A percentile compares a stretch with the other conserved stretches of the same genome.
These are phyloP conservation scores for Aaosphaeria arxii DNA, from an alignment of 2,329 filamentous ascomycete species.

Conservation along the genomic window DNA sequence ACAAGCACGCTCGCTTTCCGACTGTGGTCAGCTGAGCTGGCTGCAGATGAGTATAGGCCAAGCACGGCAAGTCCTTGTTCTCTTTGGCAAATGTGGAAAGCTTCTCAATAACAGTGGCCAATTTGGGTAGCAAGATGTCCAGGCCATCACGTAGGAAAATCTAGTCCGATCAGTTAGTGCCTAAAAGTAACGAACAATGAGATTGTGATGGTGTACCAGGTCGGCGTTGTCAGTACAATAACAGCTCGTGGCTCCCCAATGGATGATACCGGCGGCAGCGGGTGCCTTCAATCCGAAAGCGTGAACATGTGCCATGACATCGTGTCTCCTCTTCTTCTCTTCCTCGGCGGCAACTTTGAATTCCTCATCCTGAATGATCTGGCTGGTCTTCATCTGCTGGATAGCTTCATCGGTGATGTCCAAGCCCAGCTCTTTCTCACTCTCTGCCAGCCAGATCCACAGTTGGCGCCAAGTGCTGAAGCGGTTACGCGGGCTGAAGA, in stretches of 20 bases:
- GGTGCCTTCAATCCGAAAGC: conserved; percentile 72
- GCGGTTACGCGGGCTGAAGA: conserved; percentile 75
- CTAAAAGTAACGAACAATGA: background rate
- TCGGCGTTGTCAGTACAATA: conserved; percentile 74
- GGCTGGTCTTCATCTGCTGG: conserved; percentile 44
- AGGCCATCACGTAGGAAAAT: conserved; percentile 74
- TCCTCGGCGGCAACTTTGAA: conserved; percentile 48
- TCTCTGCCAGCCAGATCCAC: conserved; percentile 81
- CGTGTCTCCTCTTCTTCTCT: conserved; percentile 59
- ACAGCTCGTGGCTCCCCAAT: conserved; percentile 62
- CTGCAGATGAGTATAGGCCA: conserved; percentile 75
- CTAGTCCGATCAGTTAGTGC: conserved; percentile 2
- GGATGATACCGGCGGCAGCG: conserved; percentile 78
- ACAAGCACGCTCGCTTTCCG: conserved; percentile 67
- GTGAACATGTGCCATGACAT: conserved; percentile 67
- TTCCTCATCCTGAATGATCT: conserved; percentile 46
- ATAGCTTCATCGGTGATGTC: conserved; percentile 66
- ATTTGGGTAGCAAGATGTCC: conserved; percentile 71
- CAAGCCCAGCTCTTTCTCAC: conserved; percentile 77
- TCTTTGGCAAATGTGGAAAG: conserved; percentile 69
- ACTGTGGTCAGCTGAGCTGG: conserved; percentile 64
- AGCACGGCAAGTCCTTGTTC: conserved; percentile 68
- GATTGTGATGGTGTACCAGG: conserved; percentile 36
- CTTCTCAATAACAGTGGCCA: conserved; percentile 76
- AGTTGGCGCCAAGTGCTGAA: conserved; percentile 79